Conservation (phyloP, 1,284 basidiomycete species). For the Boletus sp. region DNA sequence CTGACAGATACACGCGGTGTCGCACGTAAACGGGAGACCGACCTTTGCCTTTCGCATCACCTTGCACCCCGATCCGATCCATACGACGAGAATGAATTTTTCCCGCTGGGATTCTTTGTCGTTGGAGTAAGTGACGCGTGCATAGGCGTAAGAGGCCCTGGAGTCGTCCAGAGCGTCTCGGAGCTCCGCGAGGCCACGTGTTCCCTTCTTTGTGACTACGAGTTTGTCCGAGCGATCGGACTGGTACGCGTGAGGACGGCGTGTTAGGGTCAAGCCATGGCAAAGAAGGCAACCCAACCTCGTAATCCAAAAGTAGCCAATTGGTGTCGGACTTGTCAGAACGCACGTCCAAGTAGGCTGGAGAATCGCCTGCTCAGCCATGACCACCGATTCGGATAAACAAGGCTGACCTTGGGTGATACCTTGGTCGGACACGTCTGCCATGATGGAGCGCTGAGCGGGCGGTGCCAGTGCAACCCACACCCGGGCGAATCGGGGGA, state of each 20-base stretch:
- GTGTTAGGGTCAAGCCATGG: constrained; percentile 13
- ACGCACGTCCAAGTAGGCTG: constrained; percentile 85
- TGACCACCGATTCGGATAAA: too few relatives aligned
- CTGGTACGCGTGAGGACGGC: constrained; percentile 34
- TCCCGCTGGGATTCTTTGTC: constrained; percentile 83
- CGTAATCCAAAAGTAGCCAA: constrained; percentile 85
- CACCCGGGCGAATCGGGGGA: constrained; percentile 24
- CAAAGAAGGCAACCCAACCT: constrained; percentile 43
- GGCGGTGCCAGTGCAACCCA: not conserved
- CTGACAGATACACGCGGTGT: constrained; percentile 15
- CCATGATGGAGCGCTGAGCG: constrained; percentile 56
- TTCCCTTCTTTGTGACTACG: constrained; percentile 70
- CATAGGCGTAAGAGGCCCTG: constrained; percentile 81
- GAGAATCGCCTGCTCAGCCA: too few relatives aligned
- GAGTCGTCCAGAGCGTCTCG: constrained; percentile 67
- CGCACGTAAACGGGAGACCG: constrained; percentile 31
- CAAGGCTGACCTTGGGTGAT: constrained; percentile 69
- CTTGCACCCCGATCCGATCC: constrained; percentile 85
- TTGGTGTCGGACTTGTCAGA: constrained; percentile 78
- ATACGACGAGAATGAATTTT: constrained; percentile 87
- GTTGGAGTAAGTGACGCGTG: constrained; percentile 78
- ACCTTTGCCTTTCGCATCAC: constrained; percentile 91
- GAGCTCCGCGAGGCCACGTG: constrained; percentile 75
- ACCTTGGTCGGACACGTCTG: constrained; percentile 74
- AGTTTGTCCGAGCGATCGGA: constrained; percentile 84